Evolutionary conservation across 2,329 filamentous ascomycete species (phyloP).

Genomic region (Plenodomus lindquistii): DNA sequence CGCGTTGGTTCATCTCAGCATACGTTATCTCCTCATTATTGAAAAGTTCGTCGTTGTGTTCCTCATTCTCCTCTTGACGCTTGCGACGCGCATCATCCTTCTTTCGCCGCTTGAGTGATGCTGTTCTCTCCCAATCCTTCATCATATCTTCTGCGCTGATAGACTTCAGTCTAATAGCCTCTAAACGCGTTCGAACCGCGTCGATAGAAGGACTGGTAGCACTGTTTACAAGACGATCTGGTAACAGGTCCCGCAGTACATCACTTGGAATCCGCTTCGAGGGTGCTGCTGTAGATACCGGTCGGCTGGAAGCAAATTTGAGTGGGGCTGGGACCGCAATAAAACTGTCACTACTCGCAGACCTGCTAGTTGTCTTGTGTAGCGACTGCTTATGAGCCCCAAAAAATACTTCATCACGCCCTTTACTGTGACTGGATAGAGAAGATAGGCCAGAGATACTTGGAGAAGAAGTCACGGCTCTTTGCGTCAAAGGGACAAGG

Average conservation of each 20-base stretch:
- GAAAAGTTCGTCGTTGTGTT: slow-evolving; percentile 58
- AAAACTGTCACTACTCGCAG: slow-evolving; percentile 20
- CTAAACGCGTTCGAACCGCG: slow-evolving; percentile 21
- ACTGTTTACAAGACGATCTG: slow-evolving; percentile 12
- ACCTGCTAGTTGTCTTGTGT: slow-evolving; percentile 15
- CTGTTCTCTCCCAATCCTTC: slow-evolving; percentile 51
- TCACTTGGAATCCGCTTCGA: slow-evolving; percentile 20
- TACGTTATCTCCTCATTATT: slow-evolving; percentile 62
- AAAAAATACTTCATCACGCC: slow-evolving; percentile 44
- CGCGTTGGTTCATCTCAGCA: slow-evolving; percentile 59
- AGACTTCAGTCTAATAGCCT: slow-evolving; percentile 21
- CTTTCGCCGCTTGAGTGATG: slow-evolving; percentile 49
- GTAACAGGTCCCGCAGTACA: slow-evolving; percentile 24
- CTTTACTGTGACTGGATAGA: slow-evolving; percentile 14
- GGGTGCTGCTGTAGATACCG: slow-evolving; percentile 12
- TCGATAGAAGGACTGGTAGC: slow-evolving; percentile 23
- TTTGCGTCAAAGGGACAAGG: slow-evolving; percentile 18
- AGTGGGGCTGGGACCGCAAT: slow-evolving; percentile 33
- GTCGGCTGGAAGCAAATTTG: slow-evolving; percentile 21
- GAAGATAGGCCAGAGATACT: slow-evolving; percentile 12
- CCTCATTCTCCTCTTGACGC: slow-evolving; percentile 57
- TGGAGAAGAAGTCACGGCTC: slow-evolving; percentile 28
- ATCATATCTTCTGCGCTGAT: slow-evolving; percentile 26
- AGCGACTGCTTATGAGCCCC: slow-evolving; percentile 15
- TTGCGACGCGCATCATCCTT: slow-evolving; percentile 54